Conservation (phyloP, 1,284 basidiomycete species). For the Tylopilus orsonianus region DNA sequence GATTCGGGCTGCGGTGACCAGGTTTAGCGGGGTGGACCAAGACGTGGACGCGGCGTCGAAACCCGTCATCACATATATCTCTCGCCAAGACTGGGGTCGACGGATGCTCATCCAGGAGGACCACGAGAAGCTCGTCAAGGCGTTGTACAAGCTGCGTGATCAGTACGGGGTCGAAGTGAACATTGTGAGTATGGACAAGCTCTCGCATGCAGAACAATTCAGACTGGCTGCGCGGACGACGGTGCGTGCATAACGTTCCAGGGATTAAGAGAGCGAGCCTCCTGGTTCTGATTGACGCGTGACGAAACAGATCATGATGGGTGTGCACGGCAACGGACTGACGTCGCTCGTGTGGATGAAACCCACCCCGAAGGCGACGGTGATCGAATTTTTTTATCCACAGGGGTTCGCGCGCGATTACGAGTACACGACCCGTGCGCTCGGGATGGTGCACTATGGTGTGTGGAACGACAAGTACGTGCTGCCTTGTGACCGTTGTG, state of each 20-base stretch:
- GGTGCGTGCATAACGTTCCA: conserved; percentile 42
- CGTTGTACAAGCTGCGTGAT: conserved; percentile 64
- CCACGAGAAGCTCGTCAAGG: conserved; percentile 64
- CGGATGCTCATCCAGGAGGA: conserved; percentile 66
- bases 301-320: conserved; percentile 71
- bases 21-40: conserved; percentile 60
- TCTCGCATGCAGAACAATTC: conserved; percentile 78
- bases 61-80: conserved; percentile 85
- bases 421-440: conserved; percentile 74
- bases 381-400: conserved; percentile 89
- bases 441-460: conserved; percentile 84
- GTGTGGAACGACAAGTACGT: conserved; percentile 69
- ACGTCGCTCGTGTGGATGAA: conserved; percentile 87
- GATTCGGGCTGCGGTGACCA: conserved; percentile 69
- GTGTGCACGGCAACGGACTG: conserved; percentile 85
- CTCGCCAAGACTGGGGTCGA: conserved; percentile 83
- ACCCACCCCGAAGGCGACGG: conserved; percentile 68
- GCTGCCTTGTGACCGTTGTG: background rate
- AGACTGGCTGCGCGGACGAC: conserved; percentile 77
- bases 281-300: background rate
- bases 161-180: conserved; percentile 82
- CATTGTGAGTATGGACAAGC: conserved; percentile 78
- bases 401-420: conserved; percentile 86
- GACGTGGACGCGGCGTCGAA: conserved; percentile 37
- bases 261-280: background rate